Evolutionary conservation across 208 protist genomes (phyloP), one percentile per base, ranked within the genome.

Genomic region (Leishmania tarentolae): DNA sequence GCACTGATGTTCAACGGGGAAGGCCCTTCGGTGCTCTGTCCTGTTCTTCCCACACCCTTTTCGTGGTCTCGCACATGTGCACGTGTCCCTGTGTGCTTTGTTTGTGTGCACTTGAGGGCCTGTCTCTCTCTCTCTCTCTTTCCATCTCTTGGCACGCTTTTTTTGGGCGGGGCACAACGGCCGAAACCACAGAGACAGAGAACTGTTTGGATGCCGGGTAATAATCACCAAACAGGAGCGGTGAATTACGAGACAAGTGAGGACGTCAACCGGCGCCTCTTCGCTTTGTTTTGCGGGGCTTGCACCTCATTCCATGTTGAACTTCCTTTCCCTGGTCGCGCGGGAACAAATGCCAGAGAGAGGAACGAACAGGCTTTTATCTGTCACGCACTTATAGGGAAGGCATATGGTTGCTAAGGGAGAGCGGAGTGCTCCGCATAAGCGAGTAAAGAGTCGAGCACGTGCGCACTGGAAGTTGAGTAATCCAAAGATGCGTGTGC

Each of bases 401-500:
- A 31, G 3, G 24, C 56, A 31, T 61, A 61, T 61, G 56, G 28
- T 28, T 61, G 56, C 19, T 61, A 24, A 31, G 8, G 6, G 24
- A 61, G 7, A 31, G 24, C 24, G 28, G 31, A 31, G 56, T 24
- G 56, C 56, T 61, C 24, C 9, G 56, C 11, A 24, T 5, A 61
- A 24, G 6, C 28, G 56, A 61, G 56, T 31, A 61, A 13, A 31
- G 56, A 24, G 56, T 24, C 17, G 24, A 31, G 8, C 56, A 11
- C 56, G 5, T 8, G 56, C 56, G 3, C 56, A 31, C 56, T 5
- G 24, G 3, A 24, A 24, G 24, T 5, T 61, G 75, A 75, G 82
- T 52, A 50, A 70, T 3, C 63, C 63, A 28, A n/a, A 42, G 57
- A 0, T 76, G 80, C 17, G 61, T 28, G 69, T 87, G 82, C 81